Evolutionary conservation across 352 stramenopile species (phyloP).

Genomic region (Phytophthora constricta): DNA sequence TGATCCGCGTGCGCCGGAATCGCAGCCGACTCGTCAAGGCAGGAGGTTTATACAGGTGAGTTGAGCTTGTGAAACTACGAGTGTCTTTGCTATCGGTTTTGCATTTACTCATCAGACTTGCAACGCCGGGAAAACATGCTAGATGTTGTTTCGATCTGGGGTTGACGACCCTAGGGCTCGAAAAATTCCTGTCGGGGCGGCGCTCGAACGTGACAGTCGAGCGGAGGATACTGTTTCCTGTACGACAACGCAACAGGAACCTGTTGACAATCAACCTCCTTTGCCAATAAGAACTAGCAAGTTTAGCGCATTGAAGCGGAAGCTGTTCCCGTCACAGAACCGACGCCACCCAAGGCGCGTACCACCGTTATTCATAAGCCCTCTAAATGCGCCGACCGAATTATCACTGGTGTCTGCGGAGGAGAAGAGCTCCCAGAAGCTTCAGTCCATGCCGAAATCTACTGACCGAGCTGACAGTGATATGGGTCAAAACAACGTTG

Average conservation of each 20-base stretch:
- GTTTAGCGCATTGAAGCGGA: slow-evolving; percentile 61
- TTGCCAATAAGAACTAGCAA: slow-evolving; percentile 27
- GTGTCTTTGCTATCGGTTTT: too few relatives aligned
- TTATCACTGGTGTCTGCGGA: slow-evolving; percentile 3
- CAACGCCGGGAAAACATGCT: neutral
- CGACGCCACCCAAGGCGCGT: slow-evolving; percentile 50
- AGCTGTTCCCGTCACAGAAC: slow-evolving; percentile 60
- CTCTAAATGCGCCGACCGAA: slow-evolving; percentile 28
- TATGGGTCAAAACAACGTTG: slow-evolving; percentile 13
- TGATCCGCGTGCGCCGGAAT: slow-evolving; percentile 28
- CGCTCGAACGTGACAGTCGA: slow-evolving; percentile 17
- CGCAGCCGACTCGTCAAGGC: slow-evolving; percentile 36
- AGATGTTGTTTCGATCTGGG: slow-evolving; percentile 62
- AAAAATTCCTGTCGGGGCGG: neutral
- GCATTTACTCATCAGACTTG: neutral
- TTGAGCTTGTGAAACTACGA: neutral
- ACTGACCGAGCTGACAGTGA: neutral
- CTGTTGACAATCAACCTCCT: slow-evolving; percentile 11
- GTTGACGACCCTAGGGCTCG: slow-evolving; percentile 5
- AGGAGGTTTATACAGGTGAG: slow-evolving; percentile 49
- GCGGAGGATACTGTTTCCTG: slow-evolving; percentile 10
- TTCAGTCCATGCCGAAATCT: neutral
- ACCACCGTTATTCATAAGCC: slow-evolving; percentile 53
- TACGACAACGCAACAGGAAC: slow-evolving; percentile 3
- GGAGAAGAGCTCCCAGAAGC: slow-evolving; percentile 12